Evolutionary conservation across 1,284 basidiomycete species (phyloP), one percentile per base, ranked within the genome.

Genomic region (Laetiporus sulphureus): DNA sequence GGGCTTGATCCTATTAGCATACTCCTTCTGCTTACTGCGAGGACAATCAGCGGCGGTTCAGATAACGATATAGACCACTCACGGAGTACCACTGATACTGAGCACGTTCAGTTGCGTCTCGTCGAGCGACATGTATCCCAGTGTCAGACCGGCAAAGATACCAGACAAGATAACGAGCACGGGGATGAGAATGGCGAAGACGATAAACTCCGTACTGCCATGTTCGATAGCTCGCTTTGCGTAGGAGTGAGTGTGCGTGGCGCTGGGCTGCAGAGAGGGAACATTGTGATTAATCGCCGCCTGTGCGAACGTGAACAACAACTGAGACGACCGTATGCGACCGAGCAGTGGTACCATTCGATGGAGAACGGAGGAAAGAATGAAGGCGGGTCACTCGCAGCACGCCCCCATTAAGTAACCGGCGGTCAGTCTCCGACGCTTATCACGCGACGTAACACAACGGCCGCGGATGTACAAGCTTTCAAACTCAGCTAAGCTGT

Each of bases 71-170:
- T 20, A 8, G 23, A 22, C 10, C 22, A 73, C 84, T 48, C 53
- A 87, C 72, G 83, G 74, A 15, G 85, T 88, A 18, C 91, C 91
- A 44, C 86, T 88, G 42, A 91, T 80, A 48, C 83, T 78, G 10
- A 95, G 68, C 2, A 95, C 92, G 56, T 87, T 83, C 29, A 95
- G 73, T 69, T 94, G 91, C 16, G 91, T 95, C 63, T 89, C 87
- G 64, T 94, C 92, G 54, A 95, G 73, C 54, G 85, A 90, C 88
- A 95, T 93, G 63, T 94, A 94, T 8, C 91, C 92, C 38, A 89
- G 67, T 46, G 88, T 90, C 51, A 91, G 67, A 60, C 80, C 83
- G 54, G 83, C 82, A 69, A 85, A 80, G 55, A 79, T 45, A 60
- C 78, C 78, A 51, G 77, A 80, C 46, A 77, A 51, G 56, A 78